Conservation (phyloP, 1,284 basidiomycete genomes). For the Laetiporus sulphureus region DNA sequence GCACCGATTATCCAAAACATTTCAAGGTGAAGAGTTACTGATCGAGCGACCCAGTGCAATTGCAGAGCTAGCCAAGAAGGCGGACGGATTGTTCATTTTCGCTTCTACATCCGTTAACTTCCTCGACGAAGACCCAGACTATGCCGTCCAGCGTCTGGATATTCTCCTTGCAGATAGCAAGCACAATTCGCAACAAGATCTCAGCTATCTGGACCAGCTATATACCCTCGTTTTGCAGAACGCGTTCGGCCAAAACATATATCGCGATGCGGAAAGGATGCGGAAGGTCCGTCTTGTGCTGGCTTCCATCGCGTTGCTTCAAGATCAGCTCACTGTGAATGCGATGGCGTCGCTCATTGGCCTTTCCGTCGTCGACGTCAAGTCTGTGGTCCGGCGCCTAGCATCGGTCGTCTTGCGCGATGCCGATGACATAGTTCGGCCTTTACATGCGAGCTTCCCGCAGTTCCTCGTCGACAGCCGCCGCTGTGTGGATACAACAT, state of each 20-base stretch:
- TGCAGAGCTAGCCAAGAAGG: not conserved
- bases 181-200: too few species aligned
- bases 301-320: slow-evolving; percentile 1
- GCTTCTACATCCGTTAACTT: not conserved
- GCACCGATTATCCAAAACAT: too few species aligned
- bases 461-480: slow-evolving; percentile 3
- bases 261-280: too few species aligned
- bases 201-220: not conserved
- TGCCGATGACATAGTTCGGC: not conserved
- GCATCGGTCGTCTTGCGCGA: not conserved
- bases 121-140: not conserved
- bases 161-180: not conserved
- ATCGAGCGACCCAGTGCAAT: not conserved
- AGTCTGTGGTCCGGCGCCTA: not conserved
- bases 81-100: not conserved
- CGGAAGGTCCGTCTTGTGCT: not conserved
- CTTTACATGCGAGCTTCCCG: slow-evolving; percentile 6
- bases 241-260: not conserved
- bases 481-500: not conserved
- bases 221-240: too few species aligned
- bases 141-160: not conserved
- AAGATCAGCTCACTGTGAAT: slow-evolving; percentile 2
- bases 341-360: slow-evolving; percentile 1
- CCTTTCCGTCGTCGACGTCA: not conserved
- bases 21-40: too few species aligned